Evolutionary conservation across 1,284 basidiomycete genomes (phyloP).

Genomic region (Chalciporus sp.): DNA sequence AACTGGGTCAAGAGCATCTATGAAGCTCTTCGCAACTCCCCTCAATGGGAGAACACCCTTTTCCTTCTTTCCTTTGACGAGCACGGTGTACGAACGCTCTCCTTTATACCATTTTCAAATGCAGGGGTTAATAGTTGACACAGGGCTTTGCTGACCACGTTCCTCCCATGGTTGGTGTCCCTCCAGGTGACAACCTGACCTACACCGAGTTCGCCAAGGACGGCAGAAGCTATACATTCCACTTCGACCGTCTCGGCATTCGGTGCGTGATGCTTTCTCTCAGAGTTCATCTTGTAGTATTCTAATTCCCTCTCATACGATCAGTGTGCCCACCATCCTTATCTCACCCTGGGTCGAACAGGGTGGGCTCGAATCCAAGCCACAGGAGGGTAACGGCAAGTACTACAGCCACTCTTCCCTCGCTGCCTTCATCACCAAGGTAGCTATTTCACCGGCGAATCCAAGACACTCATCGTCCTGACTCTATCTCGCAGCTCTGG

Average conservation of each 20-base stretch:
- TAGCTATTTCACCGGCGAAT: too few species aligned
- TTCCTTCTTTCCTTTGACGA: conserved; percentile 30
- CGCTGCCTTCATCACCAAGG: neutral
- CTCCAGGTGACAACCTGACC: conserved; percentile 26
- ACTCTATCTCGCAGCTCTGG: conserved; percentile 12
- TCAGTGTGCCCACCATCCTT: conserved; percentile 15
- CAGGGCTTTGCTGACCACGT: conserved; percentile 33
- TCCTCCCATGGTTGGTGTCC: conserved; percentile 24
- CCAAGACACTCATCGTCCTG: too few species aligned
- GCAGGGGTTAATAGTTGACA: neutral
- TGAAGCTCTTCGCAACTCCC: conserved; percentile 26
- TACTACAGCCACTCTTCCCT: neutral
- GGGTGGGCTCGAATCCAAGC: conserved; percentile 13
- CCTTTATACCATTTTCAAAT: too few species aligned
- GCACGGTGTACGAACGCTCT: conserved; percentile 19
- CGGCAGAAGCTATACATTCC: conserved; percentile 25
- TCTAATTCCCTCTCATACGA: neutral
- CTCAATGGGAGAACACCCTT: conserved; percentile 23
- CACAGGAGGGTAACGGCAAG: too few species aligned
- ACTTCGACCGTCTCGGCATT: conserved; percentile 27
- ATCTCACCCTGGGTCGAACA: conserved; percentile 31
- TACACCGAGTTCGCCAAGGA: conserved; percentile 27
- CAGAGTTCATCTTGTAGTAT: too few species aligned
- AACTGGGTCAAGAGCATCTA: conserved; percentile 27
- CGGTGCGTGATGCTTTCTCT: conserved; percentile 15